These are phyloP conservation scores for Periconia sp. DNA, from an alignment of 2,329 filamentous ascomycete species.

Conservation along the genomic window DNA sequence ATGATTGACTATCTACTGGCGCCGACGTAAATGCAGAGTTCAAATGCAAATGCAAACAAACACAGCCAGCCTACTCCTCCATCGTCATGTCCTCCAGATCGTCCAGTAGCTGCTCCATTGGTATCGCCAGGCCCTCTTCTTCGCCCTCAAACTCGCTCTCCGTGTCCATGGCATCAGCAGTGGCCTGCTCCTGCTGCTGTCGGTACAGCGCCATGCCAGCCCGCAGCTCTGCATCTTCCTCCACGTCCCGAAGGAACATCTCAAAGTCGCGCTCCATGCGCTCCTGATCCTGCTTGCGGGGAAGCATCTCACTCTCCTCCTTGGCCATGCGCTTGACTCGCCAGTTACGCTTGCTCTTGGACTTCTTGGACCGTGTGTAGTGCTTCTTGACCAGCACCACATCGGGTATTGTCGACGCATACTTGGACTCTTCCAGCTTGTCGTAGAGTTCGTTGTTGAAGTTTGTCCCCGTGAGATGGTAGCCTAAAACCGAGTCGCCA, in stretches of 20 bases:
- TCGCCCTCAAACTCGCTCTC: constrained; percentile 60
- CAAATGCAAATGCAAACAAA: not conserved
- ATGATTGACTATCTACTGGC: not conserved
- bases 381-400: constrained; percentile 97
- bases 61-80: constrained; percentile 50
- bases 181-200: constrained; percentile 61
- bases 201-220: constrained; percentile 88
- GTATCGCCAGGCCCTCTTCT: constrained; percentile 62
- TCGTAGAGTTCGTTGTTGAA: constrained; percentile 91
- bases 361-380: constrained; percentile 84
- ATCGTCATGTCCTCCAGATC: constrained; percentile 91
- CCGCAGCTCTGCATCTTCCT: constrained; percentile 90
- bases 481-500: constrained; percentile 94
- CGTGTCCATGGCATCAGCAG: constrained; percentile 70
- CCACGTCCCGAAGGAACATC: constrained; percentile 94
- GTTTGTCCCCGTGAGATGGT: constrained; percentile 84
- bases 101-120: constrained; percentile 72
- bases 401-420: constrained; percentile 82
- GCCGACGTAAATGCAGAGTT: not conserved
- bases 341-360: constrained; percentile 74
- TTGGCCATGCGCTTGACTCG: constrained; percentile 90
- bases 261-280: constrained; percentile 93
- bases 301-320: constrained; percentile 86
- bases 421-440: constrained; percentile 80
- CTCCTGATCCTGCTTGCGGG: constrained; percentile 86